These are phyloP conservation scores for Cladorrhinum sp. DNA, from an alignment of 2,329 filamentous ascomycete genomes.

Conservation along the genomic window DNA sequence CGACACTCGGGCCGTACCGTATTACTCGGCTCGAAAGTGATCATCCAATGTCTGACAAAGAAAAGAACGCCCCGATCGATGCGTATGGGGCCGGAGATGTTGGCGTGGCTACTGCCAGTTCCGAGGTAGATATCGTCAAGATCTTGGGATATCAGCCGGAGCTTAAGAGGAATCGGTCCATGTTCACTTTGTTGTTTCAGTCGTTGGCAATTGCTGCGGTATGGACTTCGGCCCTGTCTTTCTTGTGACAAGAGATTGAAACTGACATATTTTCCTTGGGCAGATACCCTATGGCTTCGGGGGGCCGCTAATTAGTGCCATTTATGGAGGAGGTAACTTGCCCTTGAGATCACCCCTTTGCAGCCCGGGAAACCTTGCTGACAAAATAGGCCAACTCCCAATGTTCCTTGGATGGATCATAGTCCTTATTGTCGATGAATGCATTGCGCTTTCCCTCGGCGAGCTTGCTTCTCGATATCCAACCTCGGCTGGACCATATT, in stretches of 20 bases:
- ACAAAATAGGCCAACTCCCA: constrained; percentile 44
- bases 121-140: constrained; percentile 34
- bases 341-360: background rate
- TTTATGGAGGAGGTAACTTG: constrained; percentile 37
- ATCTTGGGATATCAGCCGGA: constrained; percentile 56
- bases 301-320: constrained; percentile 36
- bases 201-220: constrained; percentile 57
- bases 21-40: background rate
- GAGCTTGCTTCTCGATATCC: constrained; percentile 52
- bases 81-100: constrained; percentile 7
- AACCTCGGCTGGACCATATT: constrained; percentile 51
- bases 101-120: constrained; percentile 2
- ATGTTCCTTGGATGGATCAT: constrained; percentile 58
- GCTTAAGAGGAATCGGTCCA: constrained; percentile 56
- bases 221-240: constrained; percentile 6
- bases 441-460: constrained; percentile 48
- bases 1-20: constrained; percentile 1
- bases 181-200: constrained; percentile 60
- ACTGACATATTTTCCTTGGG: background rate
- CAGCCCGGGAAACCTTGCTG: background rate
- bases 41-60: constrained; percentile 2
- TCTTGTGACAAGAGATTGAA: background rate
- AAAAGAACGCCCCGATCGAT: constrained; percentile 11
- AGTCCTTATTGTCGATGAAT: constrained; percentile 51
- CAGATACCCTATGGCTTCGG: constrained; percentile 53